Conservation (phyloP, 441 rosid species). For the Euphorbia corollata region DNA sequence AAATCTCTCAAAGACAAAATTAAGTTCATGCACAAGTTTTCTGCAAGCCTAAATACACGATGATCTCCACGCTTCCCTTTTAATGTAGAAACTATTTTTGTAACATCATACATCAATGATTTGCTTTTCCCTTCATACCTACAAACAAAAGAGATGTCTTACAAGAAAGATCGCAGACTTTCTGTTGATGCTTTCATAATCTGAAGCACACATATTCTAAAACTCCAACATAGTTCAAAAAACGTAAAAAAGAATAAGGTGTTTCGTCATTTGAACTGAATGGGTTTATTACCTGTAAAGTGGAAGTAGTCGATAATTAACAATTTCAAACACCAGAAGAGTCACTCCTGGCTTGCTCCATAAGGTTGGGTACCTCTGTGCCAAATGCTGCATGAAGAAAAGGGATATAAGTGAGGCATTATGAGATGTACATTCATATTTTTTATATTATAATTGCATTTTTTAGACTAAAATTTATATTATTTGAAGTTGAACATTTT, state of each 20-base stretch:
- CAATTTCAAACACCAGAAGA: slow-evolving; percentile 84
- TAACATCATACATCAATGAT: slow-evolving; percentile 85
- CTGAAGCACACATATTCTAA: not conserved
- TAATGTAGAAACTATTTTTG: slow-evolving; percentile 82
- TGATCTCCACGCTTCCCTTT: slow-evolving; percentile 96
- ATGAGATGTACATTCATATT: not conserved
- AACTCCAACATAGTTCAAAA: slow-evolving; percentile 9
- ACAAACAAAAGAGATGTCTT: slow-evolving; percentile 24
- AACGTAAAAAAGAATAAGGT: slow-evolving; percentile 10
- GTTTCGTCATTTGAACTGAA: slow-evolving; percentile 14
- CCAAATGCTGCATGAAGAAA: slow-evolving; percentile 63
- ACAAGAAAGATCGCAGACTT: slow-evolving; percentile 1
- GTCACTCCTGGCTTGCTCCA: slow-evolving; percentile 89
- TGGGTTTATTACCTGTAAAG: slow-evolving; percentile 64
- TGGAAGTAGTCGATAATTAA: slow-evolving; percentile 91
- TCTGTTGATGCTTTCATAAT: slow-evolving; percentile 7
- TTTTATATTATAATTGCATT: too few relatives aligned
- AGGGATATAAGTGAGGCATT: slow-evolving; percentile 16
- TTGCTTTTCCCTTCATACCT: slow-evolving; percentile 96
- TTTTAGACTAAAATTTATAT: too few relatives aligned
- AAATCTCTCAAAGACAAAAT: slow-evolving; percentile 87
- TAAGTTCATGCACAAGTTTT: slow-evolving; percentile 89
- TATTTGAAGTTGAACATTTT: too few relatives aligned
- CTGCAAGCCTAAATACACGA: slow-evolving; percentile 85
- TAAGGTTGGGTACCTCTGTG: slow-evolving; percentile 74